Conservation (phyloP, 768 basidiomycete genomes). For the Lentinula detonsa region DNA sequence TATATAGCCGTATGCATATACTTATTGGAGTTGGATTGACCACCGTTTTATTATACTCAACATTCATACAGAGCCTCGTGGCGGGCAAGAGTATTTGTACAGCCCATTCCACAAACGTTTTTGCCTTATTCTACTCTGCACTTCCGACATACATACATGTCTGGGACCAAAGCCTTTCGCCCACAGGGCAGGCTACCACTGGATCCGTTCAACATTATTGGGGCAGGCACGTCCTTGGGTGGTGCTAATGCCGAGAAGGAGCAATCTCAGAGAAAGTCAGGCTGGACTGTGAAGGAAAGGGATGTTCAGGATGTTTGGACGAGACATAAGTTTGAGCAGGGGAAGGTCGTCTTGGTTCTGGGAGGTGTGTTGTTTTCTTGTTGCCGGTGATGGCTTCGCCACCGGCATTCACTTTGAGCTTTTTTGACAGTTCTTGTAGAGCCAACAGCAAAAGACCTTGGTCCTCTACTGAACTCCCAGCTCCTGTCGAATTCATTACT, state of each 20-base stretch:
- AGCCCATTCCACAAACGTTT: not conserved
- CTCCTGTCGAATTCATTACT: slow-evolving; percentile 27
- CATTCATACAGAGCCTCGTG: not conserved
- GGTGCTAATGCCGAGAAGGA: not conserved
- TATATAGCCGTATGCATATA: too few relatives aligned
- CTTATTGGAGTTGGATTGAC: too few relatives aligned
- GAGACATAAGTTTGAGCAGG: not conserved
- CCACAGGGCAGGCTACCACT: slow-evolving; percentile 4
- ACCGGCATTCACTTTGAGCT: not conserved
- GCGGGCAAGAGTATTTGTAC: not conserved
- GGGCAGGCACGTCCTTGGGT: not conserved
- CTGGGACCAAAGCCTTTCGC: not conserved
- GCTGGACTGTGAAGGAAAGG: not conserved
- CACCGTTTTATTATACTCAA: not conserved
- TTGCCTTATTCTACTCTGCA: not conserved
- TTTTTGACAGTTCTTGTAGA: slow-evolving; percentile 15
- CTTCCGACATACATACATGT: not conserved
- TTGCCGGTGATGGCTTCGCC: not conserved
- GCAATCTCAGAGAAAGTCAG: not conserved
- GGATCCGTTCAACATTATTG: not conserved
- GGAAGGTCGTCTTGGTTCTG: not conserved
- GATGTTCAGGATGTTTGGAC: not conserved
- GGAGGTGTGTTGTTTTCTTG: not conserved
- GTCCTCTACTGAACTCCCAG: slow-evolving; percentile 27
- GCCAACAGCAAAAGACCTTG: slow-evolving; percentile 26